Base-by-base conservation (phyloP, 163 green algal species). In the Chlamydomonas reinhardtii region DNA sequence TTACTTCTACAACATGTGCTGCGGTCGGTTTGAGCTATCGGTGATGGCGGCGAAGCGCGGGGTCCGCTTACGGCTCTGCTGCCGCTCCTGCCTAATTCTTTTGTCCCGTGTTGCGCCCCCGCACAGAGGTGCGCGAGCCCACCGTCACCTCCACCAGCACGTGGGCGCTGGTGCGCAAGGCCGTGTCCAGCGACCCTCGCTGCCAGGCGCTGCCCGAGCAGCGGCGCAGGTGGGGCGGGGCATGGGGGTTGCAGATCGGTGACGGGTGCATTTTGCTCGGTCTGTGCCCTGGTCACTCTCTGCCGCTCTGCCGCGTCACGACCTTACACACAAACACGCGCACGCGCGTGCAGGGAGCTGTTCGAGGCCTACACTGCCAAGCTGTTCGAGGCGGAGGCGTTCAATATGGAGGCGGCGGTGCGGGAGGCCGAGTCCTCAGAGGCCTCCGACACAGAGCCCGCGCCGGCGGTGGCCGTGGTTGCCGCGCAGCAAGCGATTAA, bases 301-400 rank as follows among this genome's bases (percentile, higher is more conserved):
- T 8, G n/a, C 39, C 8, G 39, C 39, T 48, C 39, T 48, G 39
- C 39, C 39, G 39, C 39, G 8, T 8, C 39, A 5, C n/a, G n/a
- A n/a, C n/a, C n/a, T n/a, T n/a, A n/a, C n/a, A n/a, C n/a, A n/a
- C n/a, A n/a, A n/a, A n/a, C n/a, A n/a, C n/a, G n/a, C n/a, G n/a
- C n/a, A n/a, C n/a, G n/a, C n/a, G n/a, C n/a, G n/a, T 54, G 43
- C 48, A 56, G 73, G n/a, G 77, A 92, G 89, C 78, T 92, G 68
- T 90, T 91, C 56, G 82, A 86, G 25, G 86, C 89, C n/a, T 91
- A 89, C 73, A 68, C 82, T 0, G 82, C 72, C 0, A 9, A 54
- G n/a, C 82, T 87, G 8, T 82, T 87, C 22, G 39, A 82, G 27
- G 32, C 65, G 73, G 82, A 82, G 81, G 19, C 62, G 35, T 32